Evolutionary conservation across 495 filamentous ascomycete genomes (phyloP), one percentile per base, ranked within the genome.

Genomic region (Lasiosphaeria hispida): DNA sequence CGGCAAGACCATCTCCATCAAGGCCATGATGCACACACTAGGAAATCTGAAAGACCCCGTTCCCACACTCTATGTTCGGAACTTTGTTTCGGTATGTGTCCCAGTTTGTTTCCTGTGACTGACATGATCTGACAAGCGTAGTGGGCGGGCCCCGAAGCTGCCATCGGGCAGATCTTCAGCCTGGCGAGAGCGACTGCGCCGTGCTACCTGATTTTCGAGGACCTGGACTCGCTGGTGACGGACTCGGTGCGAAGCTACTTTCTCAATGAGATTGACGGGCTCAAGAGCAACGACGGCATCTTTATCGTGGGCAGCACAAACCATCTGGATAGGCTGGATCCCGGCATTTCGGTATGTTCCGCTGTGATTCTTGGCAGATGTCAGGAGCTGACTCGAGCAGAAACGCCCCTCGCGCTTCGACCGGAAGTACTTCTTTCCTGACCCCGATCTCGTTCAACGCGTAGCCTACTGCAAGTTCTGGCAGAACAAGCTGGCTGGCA

Each of bases 1-100:
- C 59, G 85, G 85, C 3, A 88, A 88, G 71, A 87, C 85, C n/a
- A 82, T 87, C 61, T 79, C 76, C 30, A 84, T 87, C 72, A 87
- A 87, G 72, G 85, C 85, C 14, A 74, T 82, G 39, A 87, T 87
- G 82, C 75, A 80, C 60, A 77, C 74, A 35, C 67, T 86, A n/a
- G 74, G 77, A 4, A 64, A 69, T 11, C 67, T 75, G 17, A 51
- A 71, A 42, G 58, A 73, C 10, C 60, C 65, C 2, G 63, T 75
- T 10, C 70, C 73, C 30, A 58, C 69, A 0, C 49, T 75, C 34
- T 75, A 75, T 41, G 73, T 75, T 14, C 62, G 73, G 43, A 71
- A 63, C 35, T 65, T 75, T 34, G 38, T 19, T 19, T 75, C 72
- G 43, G 72, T 75, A 51, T 47, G 69, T 62, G 8, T 3, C 44